Evolutionary conservation across 345 rosid genomes (phyloP).

Genomic region (Salix viminalis): DNA sequence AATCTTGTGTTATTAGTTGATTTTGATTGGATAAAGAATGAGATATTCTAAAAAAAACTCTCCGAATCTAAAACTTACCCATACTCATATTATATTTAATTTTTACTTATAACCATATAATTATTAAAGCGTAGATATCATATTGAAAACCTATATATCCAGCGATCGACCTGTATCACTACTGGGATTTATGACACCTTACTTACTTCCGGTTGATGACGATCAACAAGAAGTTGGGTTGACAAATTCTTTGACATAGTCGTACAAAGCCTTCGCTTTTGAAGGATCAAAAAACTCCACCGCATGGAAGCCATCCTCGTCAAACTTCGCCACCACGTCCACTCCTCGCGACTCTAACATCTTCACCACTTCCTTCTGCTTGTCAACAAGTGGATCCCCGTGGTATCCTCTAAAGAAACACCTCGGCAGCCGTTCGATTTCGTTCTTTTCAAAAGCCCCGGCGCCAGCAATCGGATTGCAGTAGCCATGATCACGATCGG

Average conservation of each 20-base stretch:
- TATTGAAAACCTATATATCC: too few relatives aligned
- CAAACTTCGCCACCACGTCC: conserved; percentile 41
- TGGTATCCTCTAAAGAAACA: conserved; percentile 51
- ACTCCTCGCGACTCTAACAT: conserved; percentile 57
- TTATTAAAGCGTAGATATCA: too few relatives aligned
- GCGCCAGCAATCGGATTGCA: conserved; percentile 42
- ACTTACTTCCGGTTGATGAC: too few relatives aligned
- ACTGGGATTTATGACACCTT: too few relatives aligned
- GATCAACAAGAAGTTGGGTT: background rate
- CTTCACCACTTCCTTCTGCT: conserved; percentile 53
- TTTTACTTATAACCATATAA: too few relatives aligned
- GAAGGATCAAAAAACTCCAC: conserved; percentile 55
- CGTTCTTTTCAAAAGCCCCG: conserved; percentile 23
- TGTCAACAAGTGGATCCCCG: conserved; percentile 69
- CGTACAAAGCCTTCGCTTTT: conserved; percentile 37
- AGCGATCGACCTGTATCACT: too few relatives aligned
- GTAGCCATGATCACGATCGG: conserved; percentile 70
- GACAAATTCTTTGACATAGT: conserved; percentile 36
- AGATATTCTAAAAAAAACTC: too few relatives aligned
- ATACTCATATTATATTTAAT: too few relatives aligned
- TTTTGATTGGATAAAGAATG: too few relatives aligned
- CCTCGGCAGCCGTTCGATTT: conserved; percentile 48
- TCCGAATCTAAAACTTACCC: too few relatives aligned
- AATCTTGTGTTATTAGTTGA: too few relatives aligned
- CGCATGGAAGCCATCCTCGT: conserved; percentile 57